These are phyloP conservation scores for Falciphora oryzae DNA, from an alignment of 2,329 filamentous ascomycete species.

Conservation along the genomic window DNA sequence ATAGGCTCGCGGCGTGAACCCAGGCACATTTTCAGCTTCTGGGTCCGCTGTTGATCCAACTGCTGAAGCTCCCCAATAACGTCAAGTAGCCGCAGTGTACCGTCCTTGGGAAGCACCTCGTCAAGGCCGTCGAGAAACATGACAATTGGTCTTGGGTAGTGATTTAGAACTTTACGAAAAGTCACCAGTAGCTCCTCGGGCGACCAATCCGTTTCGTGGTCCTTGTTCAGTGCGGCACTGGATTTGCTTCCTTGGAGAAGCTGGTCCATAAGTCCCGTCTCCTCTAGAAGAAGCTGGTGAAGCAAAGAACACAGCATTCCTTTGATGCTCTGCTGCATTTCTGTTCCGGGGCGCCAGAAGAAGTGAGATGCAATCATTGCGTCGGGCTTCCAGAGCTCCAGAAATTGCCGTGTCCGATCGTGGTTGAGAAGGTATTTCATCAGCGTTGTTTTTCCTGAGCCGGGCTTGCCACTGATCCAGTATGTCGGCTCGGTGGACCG, in stretches of 20 bases:
- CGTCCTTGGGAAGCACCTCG: conserved; percentile 2
- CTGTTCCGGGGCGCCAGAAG: conserved; percentile 25
- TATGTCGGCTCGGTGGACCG: conserved; percentile 13
- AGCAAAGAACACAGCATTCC: conserved; percentile 22
- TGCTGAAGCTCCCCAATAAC: not conserved
- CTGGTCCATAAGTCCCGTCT: not conserved
- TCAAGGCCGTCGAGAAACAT: conserved; percentile 14
- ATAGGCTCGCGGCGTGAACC: not conserved
- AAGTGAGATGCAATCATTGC: conserved; percentile 19
- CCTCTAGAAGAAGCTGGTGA: conserved; percentile 14
- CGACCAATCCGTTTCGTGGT: conserved; percentile 16
- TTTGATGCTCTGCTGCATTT: conserved; percentile 20
- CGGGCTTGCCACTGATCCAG: conserved; percentile 28
- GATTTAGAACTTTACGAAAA: not conserved
- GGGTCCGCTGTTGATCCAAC: not conserved
- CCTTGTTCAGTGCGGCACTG: not conserved
- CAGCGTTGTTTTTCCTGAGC: conserved; percentile 27
- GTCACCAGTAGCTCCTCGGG: not conserved
- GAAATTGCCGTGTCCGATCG: conserved; percentile 11
- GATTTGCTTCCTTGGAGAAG: not conserved
- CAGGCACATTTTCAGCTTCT: not conserved
- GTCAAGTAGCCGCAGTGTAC: not conserved
- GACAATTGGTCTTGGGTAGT: not conserved
- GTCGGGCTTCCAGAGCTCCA: conserved; percentile 18
- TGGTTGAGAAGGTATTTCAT: conserved; percentile 23